Conservation (phyloP, 2,329 filamentous ascomycete species). For the Talaromyces sp. region DNA sequence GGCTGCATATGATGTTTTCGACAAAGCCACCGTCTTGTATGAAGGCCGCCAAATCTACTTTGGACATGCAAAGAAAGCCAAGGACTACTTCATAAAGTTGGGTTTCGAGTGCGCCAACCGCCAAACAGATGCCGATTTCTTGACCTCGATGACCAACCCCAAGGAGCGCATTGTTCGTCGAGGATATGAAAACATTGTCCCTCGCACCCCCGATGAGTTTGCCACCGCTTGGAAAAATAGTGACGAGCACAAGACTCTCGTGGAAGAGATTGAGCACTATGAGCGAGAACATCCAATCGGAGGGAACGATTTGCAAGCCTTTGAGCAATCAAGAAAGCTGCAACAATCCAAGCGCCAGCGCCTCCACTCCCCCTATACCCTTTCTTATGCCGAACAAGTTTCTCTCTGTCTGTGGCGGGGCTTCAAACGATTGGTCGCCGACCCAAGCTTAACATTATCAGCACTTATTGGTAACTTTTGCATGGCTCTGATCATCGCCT, state of each 20-base stretch:
- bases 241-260: slow-evolving; percentile 38
- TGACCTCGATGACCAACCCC: slow-evolving; percentile 65
- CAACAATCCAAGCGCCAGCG: slow-evolving; percentile 48
- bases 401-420: slow-evolving; percentile 75
- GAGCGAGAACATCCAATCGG: slow-evolving; percentile 39
- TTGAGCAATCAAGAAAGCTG: slow-evolving; percentile 37
- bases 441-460: slow-evolving; percentile 68
- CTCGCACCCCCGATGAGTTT: slow-evolving; percentile 67
- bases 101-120: slow-evolving; percentile 66
- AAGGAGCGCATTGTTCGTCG: slow-evolving; percentile 52
- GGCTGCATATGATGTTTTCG: slow-evolving; percentile 55
- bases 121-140: slow-evolving; percentile 67
- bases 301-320: slow-evolving; percentile 35
- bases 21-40: slow-evolving; percentile 68
- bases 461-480: slow-evolving; percentile 63
- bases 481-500: slow-evolving; percentile 72
- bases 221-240: slow-evolving; percentile 53
- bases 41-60: slow-evolving; percentile 76
- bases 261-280: slow-evolving; percentile 41
- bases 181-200: slow-evolving; percentile 60
- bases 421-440: slow-evolving; percentile 69
- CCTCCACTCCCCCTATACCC: slow-evolving; percentile 71
- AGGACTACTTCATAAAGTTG: slow-evolving; percentile 61
- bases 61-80: slow-evolving; percentile 58
- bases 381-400: slow-evolving; percentile 72